Evolutionary conservation across 2,329 filamentous ascomycete genomes (phyloP), one percentile per base, ranked within the genome.

Genomic region (Sphaceloma murrayae): DNA sequence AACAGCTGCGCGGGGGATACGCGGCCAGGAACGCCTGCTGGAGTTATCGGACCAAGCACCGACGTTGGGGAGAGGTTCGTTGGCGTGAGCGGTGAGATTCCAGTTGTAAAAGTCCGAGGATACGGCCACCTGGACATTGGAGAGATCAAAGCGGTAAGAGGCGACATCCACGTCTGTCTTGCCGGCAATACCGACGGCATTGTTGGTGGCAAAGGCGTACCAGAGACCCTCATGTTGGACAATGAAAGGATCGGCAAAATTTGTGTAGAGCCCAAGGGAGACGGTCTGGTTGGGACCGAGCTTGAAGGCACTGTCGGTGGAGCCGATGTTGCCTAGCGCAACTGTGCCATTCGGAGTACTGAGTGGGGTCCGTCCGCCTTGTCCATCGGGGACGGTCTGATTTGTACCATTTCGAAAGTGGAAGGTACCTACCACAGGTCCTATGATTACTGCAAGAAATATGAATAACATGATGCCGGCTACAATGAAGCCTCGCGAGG

Each of bases 181-280:
- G 33, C 7, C 13, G n/a, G 18, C 9, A 5, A 29, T 24, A 16
- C 46, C 52, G 5, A 58, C 56, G 2, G 56, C 58, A 40, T 58
- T 58, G 47, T 59, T 62, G 13, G 63, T 65, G 0, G 55, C 63
- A 43, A 56, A 64, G 2, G 63, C 61, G 38, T 62, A 64, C 57
- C 58, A 66, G 0, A 53, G 58, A 14, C 56, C 56, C 14, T 58
- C 53, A 18, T 54, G 48, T 26, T 54, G 48, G 22, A 56, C 51
- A 10, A 66, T 49, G 7, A 55, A 46, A 2, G 63, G 63, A 51
- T 66, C 63, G 1, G 63, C 57, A 38, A 66, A 66, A 51, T 65
- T 63, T 14, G 36, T 26, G 36, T 26, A 40, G 6, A 40, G 19
- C 13, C 36, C 36, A 7, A 40, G 22, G n/a, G 36, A 27, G 6